Base-by-base conservation (phyloP, 176 grass and related monocot species). In the Poa annua region DNA sequence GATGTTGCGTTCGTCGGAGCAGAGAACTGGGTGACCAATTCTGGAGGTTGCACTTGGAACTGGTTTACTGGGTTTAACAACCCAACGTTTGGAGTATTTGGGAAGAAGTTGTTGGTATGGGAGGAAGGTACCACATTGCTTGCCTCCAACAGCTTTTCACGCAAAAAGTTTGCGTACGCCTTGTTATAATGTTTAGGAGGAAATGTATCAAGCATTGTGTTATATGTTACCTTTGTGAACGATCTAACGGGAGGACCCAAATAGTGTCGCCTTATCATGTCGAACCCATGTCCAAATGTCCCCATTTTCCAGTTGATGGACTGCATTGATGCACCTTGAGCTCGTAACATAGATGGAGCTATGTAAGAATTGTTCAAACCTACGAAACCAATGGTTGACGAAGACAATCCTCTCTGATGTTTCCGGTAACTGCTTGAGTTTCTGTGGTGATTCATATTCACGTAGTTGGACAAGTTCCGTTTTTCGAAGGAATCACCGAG, bases 401-500 rank as follows among this genome's bases (percentile, higher is more conserved):
- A 29, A 4, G 80, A 38, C 20, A 26, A n/a, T 60, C 79, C 54
- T 64, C 76, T 84, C 7, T 80, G 71, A 20, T 48, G 17, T 39
- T 64, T 21, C 24, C 44, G 60, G 60, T 52, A 78, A 57, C 86
- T 19, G 56, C 50, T 3, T 16, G 82, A 85, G 80, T 41, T 55
- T 56, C 82, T 67, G 1, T 50, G 61, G 19, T 47, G n/a, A 57
- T 36, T 62, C 25, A 52, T 55, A 21, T 44, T 71, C 17, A 73
- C 68, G 56, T 88, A 64, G 67, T 69, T 70, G 34, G 55, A 52
- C 1, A 26, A 22, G 51, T 56, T 84, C 59, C 74, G 52, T 14
- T 70, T 66, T 77, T 66, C 75, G 1, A 76, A 63, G 83, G 57
- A 53, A 22, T 78, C 50, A n/a, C 36, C 45, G 70, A 52, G 67